A percentile compares a stretch with the other conserved stretches of the same genome.
Conservation (phyloP, 2,329 filamentous ascomycete species). For the Sclerotinia minor region DNA sequence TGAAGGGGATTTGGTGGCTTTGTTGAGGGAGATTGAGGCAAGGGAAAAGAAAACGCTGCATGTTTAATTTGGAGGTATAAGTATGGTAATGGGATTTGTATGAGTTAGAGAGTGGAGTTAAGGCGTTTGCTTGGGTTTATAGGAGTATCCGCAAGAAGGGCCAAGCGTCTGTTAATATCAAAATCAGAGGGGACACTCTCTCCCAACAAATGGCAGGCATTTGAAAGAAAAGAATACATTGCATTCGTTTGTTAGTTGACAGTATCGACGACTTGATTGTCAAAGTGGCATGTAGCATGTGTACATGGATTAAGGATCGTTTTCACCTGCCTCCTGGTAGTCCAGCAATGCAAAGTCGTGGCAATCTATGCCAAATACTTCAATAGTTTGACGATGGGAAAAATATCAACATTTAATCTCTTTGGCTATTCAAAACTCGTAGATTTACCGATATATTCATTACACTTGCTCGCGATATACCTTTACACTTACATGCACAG, state of each 20-base stretch:
- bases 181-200: no score
- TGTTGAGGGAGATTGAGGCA: constrained; percentile 63
- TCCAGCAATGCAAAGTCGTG: constrained; percentile 10
- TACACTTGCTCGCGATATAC: not conserved
- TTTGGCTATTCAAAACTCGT: not conserved
- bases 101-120: constrained; percentile 13
- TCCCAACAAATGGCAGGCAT: no score
- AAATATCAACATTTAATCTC: not conserved
- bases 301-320: not conserved
- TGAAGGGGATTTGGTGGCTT: constrained; percentile 61
- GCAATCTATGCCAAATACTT: not conserved
- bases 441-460: not conserved
- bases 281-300: not conserved
- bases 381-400: not conserved
- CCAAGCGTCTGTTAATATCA: no score
- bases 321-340: constrained; percentile 21
- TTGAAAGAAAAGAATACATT: no score
- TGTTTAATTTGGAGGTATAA: not conserved
- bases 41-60: constrained; percentile 40
- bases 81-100: not conserved
- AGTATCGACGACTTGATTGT: not conserved
- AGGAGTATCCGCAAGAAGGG: no score
- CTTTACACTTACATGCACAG: not conserved
- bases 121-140: constrained; percentile 4
- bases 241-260: no score